Evolutionary conservation across 768 basidiomycete genomes (phyloP).

Genomic region (Auricularia heimuer): DNA sequence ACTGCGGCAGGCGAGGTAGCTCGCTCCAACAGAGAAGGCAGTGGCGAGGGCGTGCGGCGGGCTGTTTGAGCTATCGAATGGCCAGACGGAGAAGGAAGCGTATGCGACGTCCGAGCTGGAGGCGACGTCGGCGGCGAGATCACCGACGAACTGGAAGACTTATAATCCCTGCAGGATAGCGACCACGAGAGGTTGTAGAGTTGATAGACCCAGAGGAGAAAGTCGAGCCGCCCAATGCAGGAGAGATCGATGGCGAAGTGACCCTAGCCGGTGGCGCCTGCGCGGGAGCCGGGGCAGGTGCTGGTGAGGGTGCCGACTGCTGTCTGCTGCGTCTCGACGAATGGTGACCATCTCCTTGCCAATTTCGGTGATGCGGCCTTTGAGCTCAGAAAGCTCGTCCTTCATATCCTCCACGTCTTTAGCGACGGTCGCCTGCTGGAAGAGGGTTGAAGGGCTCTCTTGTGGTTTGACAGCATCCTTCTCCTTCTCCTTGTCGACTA

Average conservation of each 20-base stretch:
- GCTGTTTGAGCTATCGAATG: slow-evolving; percentile 9
- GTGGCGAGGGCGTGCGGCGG: slow-evolving; percentile 10
- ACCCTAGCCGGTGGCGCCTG: neutral
- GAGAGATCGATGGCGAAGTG: neutral
- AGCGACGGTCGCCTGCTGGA: slow-evolving; percentile 19
- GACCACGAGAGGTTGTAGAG: slow-evolving; percentile 31
- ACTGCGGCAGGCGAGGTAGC: neutral
- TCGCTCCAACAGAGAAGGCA: slow-evolving; percentile 22
- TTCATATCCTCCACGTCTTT: slow-evolving; percentile 44
- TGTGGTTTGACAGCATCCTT: slow-evolving; percentile 29
- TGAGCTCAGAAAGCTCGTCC: slow-evolving; percentile 63
- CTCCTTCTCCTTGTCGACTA: slow-evolving; percentile 75
- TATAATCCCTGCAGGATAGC: slow-evolving; percentile 82
- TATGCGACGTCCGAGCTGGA: neutral
- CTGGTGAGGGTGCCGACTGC: neutral
- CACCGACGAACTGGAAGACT: slow-evolving; percentile 21
- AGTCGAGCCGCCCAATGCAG: neutral
- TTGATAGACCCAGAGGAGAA: slow-evolving; percentile 1
- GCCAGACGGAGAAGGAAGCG: neutral
- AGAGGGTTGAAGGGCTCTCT: neutral
- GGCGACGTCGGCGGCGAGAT: slow-evolving; percentile 6
- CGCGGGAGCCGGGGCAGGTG: neutral
- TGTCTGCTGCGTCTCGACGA: neutral
- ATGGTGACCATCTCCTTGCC: slow-evolving; percentile 75
- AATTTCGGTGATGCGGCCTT: slow-evolving; percentile 62